phyloP scores from a whole-genome alignment of 1,284 basidiomycete genomes.

The Ceratobasidium sp. region DNA sequence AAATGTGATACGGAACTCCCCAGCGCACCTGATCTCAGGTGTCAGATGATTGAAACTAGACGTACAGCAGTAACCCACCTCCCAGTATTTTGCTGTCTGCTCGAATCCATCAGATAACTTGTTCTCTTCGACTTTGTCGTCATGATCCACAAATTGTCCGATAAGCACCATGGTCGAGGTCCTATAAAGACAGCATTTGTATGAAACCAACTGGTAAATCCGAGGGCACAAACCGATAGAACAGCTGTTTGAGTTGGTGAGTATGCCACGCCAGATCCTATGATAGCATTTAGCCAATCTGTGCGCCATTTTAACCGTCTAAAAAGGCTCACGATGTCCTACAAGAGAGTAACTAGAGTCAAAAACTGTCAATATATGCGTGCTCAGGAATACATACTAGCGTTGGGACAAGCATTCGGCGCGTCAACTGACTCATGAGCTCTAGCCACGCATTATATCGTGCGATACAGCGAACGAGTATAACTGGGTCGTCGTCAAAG shows the following conservation, averaged over 20 bases:
- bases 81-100: slow-evolving; percentile 44
- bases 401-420: slow-evolving; percentile 43
- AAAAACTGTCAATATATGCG: background rate
- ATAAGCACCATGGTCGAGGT: slow-evolving; percentile 38
- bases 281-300: background rate
- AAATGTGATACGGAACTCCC: slow-evolving; percentile 24
- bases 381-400: slow-evolving; percentile 39
- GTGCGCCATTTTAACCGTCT: background rate
- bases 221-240: slow-evolving; percentile 45
- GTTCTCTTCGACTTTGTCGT: slow-evolving; percentile 46
- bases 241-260: slow-evolving; percentile 52
- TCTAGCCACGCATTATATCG: slow-evolving; percentile 56
- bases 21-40: slow-evolving; percentile 10
- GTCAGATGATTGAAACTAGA: background rate
- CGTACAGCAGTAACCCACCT: slow-evolving; percentile 21
- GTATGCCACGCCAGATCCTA: slow-evolving; percentile 58
- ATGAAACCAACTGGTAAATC: background rate
- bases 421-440: slow-evolving; percentile 50
- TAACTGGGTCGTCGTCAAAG: slow-evolving; percentile 32
- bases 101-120: slow-evolving; percentile 44
- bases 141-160: slow-evolving; percentile 44
- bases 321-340: slow-evolving; percentile 37
- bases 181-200: background rate
- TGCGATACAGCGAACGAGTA: slow-evolving; percentile 44
- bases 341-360: no score